Conservation (phyloP, 352 stramenopile species). For the Phytophthora tentaculata region DNA sequence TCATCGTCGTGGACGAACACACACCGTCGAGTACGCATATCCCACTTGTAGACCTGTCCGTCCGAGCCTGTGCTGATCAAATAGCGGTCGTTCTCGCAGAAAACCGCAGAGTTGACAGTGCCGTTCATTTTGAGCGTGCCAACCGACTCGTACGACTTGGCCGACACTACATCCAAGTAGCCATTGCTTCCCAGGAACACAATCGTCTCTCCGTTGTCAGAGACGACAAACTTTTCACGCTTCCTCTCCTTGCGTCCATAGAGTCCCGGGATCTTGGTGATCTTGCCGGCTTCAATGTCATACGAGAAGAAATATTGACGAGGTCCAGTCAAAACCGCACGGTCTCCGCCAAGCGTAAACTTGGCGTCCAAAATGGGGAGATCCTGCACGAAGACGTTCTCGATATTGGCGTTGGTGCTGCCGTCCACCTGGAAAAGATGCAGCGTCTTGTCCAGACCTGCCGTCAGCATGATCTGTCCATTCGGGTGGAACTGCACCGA, state of each 20-base stretch:
- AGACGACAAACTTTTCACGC: conserved; percentile 92
- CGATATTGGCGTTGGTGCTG: conserved; percentile 86
- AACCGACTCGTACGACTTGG: conserved; percentile 93
- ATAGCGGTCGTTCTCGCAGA: conserved; percentile 93
- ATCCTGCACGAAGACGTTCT: conserved; percentile 92
- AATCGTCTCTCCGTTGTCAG: conserved; percentile 88
- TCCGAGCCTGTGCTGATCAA: conserved; percentile 95
- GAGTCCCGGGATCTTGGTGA: conserved; percentile 92
- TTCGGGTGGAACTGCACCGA: conserved; percentile 92
- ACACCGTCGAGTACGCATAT: conserved; percentile 88
- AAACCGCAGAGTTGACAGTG: conserved; percentile 87
- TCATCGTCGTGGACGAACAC: conserved; percentile 84
- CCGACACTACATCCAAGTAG: conserved; percentile 94
- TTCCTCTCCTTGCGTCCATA: conserved; percentile 91
- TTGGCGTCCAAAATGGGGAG: conserved; percentile 88
- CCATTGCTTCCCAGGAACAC: conserved; percentile 96
- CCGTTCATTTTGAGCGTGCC: conserved; percentile 97
- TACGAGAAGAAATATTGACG: conserved; percentile 97
- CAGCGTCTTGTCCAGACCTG: conserved; percentile 93
- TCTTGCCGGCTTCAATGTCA: conserved; percentile 93
- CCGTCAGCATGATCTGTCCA: conserved; percentile 88
- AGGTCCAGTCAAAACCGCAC: conserved; percentile 92
- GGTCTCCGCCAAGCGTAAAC: conserved; percentile 80
- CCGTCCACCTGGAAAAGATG: conserved; percentile 94
- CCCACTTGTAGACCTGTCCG: conserved; percentile 97